These are phyloP conservation scores for Arthrobotrys iridis DNA, from an alignment of 2,329 filamentous ascomycete genomes.

Conservation along the genomic window DNA sequence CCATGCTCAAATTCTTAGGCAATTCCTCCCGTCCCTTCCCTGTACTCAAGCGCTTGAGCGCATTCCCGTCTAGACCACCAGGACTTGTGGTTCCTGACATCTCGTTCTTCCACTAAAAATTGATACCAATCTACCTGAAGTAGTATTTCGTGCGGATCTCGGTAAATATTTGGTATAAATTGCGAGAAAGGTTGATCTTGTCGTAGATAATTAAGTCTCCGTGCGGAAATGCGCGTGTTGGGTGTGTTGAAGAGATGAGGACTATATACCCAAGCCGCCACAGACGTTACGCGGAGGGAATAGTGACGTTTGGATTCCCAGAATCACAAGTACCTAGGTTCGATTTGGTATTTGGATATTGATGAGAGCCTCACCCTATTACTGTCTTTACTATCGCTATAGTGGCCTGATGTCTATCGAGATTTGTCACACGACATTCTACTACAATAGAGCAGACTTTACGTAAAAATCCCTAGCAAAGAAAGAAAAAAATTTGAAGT, in stretches of 20 bases:
- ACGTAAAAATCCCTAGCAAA: conserved; percentile 2
- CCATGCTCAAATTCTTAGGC: conserved; percentile 74
- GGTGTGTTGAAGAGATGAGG: not conserved
- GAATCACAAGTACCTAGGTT: conserved; percentile 6
- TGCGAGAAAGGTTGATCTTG: too few species aligned
- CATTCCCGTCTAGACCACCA: conserved; percentile 17
- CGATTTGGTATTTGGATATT: not conserved
- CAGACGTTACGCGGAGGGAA: not conserved
- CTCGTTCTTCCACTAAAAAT: not conserved
- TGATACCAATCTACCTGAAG: not conserved
- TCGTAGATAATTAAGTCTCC: conserved; percentile 16
- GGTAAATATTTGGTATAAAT: not conserved
- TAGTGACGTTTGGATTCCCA: not conserved
- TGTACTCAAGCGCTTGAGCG: conserved; percentile 26
- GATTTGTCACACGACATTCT: conserved; percentile 1
- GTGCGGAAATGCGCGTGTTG: not conserved
- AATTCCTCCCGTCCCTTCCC: conserved; percentile 65
- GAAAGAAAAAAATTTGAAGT: not conserved
- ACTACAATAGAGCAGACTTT: not conserved
- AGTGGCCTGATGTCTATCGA: conserved; percentile 1
- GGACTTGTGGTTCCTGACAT: conserved; percentile 47
- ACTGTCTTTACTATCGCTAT: not conserved
- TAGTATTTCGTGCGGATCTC: not conserved
- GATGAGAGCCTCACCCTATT: not conserved
- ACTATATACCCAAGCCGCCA: conserved; percentile 1